Base-by-base conservation (phyloP, 2,329 filamentous ascomycete species). In the Aspergillus bombycis region DNA sequence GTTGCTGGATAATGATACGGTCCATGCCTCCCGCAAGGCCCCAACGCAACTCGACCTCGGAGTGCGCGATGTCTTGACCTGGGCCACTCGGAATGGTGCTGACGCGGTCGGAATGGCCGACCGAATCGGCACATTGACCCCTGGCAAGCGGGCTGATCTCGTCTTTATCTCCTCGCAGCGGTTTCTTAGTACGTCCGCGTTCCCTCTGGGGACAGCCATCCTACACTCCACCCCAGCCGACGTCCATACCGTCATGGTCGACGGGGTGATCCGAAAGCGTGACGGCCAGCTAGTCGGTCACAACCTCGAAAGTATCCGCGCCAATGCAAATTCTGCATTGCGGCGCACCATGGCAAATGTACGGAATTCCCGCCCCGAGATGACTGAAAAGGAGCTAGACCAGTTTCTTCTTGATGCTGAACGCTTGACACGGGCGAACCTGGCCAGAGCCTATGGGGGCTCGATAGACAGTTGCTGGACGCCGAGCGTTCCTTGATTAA, bases 251-350 rank as follows among this genome's bases (percentile, higher is more conserved):
- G 55, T 57, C 21, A 57, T 43, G 55, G 36, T 57, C 12, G 23
- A 57, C 12, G 55, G 55, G 30, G 55, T 41, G 14, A 45, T 57
- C 7, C n/a, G 32, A n/a, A 57, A 57, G 38, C 55, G 55, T 14
- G 23, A 57, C 38, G 55, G 55, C 21, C 26, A 26, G 16, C 55
- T 57, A 28, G 36, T 57, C 11, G 55, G 55, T 19, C n/a, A 57
- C 26, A 36, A 57, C 16, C 21, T 57, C 19, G 55, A 8, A 2
- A 11, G 9, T 7, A 57, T 57, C 26, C 55, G 55, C 11, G 23
- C 16, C n/a, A 43, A 45, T 26, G 55, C 55, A 7, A 57, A 45
- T 10, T 16, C 36, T 12, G 55, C 32, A 30, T n/a, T 45, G 10
- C n/a, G 19, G 5, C 55, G 36, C 1, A 30, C n/a, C 23, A 23